These are phyloP conservation scores for Calonectria multiphialidica DNA, from an alignment of 2,329 filamentous ascomycete species.

Conservation along the genomic window DNA sequence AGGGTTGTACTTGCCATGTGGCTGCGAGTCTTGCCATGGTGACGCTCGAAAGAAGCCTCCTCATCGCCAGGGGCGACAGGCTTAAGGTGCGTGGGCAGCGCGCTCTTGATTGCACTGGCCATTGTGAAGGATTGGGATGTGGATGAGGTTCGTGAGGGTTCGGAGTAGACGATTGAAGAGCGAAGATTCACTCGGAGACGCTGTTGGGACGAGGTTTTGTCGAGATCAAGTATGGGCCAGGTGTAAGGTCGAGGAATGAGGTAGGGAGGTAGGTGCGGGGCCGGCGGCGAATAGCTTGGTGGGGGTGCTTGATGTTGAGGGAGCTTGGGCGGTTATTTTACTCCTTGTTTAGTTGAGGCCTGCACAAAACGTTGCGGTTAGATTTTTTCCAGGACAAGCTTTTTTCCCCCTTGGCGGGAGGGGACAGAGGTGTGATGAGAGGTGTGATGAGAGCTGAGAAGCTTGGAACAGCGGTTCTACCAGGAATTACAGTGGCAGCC, in stretches of 20 bases:
- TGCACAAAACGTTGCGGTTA: neutral
- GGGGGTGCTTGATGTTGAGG: constrained; percentile 17
- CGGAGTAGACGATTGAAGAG: constrained; percentile 8
- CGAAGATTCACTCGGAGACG: constrained; percentile 21
- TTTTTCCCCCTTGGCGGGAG: neutral
- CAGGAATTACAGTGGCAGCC: neutral
- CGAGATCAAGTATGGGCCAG: constrained; percentile 25
- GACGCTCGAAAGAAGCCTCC: constrained; percentile 64
- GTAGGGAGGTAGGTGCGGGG: constrained; percentile 34
- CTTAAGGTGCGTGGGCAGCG: constrained; percentile 88
- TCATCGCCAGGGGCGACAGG: constrained; percentile 61
- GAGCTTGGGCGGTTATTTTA: constrained; percentile 3
- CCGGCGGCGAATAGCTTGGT: constrained; percentile 35
- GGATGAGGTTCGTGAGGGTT: constrained; percentile 16
- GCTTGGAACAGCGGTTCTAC: neutral
- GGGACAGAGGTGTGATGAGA: neutral
- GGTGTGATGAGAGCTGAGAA: neutral
- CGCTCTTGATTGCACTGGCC: constrained; percentile 78
- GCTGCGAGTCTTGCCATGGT: constrained; percentile 87
- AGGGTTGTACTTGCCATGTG: constrained; percentile 77
- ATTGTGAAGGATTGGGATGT: constrained; percentile 59
- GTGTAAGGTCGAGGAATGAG: constrained; percentile 32
- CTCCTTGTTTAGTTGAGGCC: constrained; percentile 7
- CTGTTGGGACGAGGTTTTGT: constrained; percentile 32
- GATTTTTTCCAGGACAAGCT: constrained; percentile 8